Evolutionary conservation across 345 rosid genomes (phyloP), one percentile per base, ranked within the genome.

Genomic region (Populus pruinosa): DNA sequence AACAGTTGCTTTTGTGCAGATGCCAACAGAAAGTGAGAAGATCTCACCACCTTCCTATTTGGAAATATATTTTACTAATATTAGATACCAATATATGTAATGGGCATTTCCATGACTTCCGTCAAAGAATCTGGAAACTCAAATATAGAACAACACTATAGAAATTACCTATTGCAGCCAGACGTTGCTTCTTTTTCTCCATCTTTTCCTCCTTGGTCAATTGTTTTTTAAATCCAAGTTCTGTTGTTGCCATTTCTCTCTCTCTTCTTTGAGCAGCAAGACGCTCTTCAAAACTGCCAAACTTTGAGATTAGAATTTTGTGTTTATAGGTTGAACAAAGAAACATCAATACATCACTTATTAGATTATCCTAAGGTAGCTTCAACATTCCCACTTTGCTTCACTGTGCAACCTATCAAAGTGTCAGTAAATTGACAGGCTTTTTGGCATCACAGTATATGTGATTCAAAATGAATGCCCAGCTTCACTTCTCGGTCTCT

Each of bases 101-200:
- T 50, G 23, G 25, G 69, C 56, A 41, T 8, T 50, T 33, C 13
- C 49, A 79, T 16, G 68, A 72, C n/a, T 70, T 35, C 7, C 61
- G 31, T 75, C 38, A 76, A 68, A 33, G 20, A 35, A 16, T 14
- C 50, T 41, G 53, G 63, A 70, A 55, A n/a, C 44, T 69, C 70
- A 76, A 20, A 44, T 44, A 67, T 27, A 21, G 71, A 65, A 43
- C 3, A 6, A 55, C 44, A 76, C 66, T 21, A 62, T 18, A 43
- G 72, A 36, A 80, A 77, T 85, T 91, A 91, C 96, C 96, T 2
- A 96, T 96, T 72, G 99, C 99, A 84, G 99, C 98, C 69, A 96
- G 87, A 8, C 99, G 90, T 88, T 96, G 93, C 88, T 96, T 96
- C 93, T 87, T 96, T 82, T 96, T 93, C 87, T 91, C 93, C 25